Evolutionary conservation across 2,329 filamentous ascomycete species (phyloP).

Genomic region (Stagonosporopsis chrysanthemi): DNA sequence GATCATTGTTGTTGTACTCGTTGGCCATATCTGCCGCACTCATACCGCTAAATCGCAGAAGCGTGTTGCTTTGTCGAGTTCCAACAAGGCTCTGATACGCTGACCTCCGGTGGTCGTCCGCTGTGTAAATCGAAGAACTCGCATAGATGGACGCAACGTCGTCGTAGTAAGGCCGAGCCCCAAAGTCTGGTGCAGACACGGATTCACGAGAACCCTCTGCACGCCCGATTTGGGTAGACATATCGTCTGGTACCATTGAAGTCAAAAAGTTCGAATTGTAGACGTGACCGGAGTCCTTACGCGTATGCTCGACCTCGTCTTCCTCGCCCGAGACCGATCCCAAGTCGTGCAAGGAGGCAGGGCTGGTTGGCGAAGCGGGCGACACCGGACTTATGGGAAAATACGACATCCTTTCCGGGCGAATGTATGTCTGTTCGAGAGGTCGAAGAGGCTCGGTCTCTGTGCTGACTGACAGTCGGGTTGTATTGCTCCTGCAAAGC

Average conservation of each 20-base stretch:
- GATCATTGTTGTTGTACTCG: constrained; percentile 24
- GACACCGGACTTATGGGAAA: constrained; percentile 30
- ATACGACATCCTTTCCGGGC: constrained; percentile 26
- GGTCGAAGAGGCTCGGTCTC: constrained; percentile 32
- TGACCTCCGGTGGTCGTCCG: constrained; percentile 31
- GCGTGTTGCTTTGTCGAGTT: constrained; percentile 33
- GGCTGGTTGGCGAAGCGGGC: constrained; percentile 28
- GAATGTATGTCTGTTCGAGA: constrained; percentile 28
- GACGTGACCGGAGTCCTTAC: background rate
- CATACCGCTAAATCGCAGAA: constrained; percentile 26
- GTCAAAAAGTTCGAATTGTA: constrained; percentile 16
- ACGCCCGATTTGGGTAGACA: constrained; percentile 31
- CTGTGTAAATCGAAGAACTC: constrained; percentile 44
- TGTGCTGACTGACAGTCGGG: constrained; percentile 20
- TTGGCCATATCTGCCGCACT: constrained; percentile 23
- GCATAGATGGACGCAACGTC: constrained; percentile 40
- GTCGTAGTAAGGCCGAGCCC: constrained; percentile 38
- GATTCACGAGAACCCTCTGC: constrained; percentile 17
- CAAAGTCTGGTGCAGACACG: constrained; percentile 18
- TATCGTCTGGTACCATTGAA: constrained; percentile 43
- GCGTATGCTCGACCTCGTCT: constrained; percentile 15
- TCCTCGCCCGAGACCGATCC: constrained; percentile 16
- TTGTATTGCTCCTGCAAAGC: constrained; percentile 21
- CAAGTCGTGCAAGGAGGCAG: constrained; percentile 11
- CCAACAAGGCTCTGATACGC: constrained; percentile 30